Base-by-base conservation (phyloP, 2,329 filamentous ascomycete genomes). In the Beauveria asiatica region DNA sequence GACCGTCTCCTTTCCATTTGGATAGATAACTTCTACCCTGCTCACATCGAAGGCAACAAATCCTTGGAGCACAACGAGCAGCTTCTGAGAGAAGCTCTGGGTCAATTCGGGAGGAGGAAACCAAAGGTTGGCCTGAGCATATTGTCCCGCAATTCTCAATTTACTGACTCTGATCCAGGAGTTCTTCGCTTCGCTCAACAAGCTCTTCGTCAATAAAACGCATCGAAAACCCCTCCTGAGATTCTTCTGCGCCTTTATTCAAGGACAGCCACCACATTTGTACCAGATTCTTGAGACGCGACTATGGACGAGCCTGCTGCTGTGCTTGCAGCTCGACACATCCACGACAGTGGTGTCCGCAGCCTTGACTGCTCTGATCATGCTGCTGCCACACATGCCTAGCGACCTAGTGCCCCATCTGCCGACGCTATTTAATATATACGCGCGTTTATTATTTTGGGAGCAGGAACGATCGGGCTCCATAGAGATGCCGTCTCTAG, bases 351-450 rank as follows among this genome's bases (percentile, higher is more conserved):
- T 88, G 3, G 80, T 93, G n/a, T 89, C 89, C 1, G 76, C 91
- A 48, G 88, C 89, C 1, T 75, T 94, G 57, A 89, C 88, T 5
- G 83, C 85, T 8, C 73, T 94, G 61, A 87, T 90, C 64, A 94
- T 94, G 90, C 83, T 93, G 30, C 72, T 94, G 54, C 90, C 90
- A 1, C 89, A 92, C 68, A 89, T 93, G 72, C 89, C 89, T 1
- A 86, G 83, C 65, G 86, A 87, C 2, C 74, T 92, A 16, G 83
- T 85, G 2, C 80, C 83, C 1, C 82, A 87, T 68, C 78, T 94
- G 6, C 86, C 89, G 33, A 83, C 84, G 21, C 76, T 94, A 19
- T 94, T 93, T 78, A 87, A 92, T 63, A 86, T 94, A 57, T 94
- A 94, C 70, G 88, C 87, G 59, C 80, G 90, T 53, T 73, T 93